Conservation (phyloP, 768 basidiomycete genomes). For the Lanmaoa rubissima region DNA sequence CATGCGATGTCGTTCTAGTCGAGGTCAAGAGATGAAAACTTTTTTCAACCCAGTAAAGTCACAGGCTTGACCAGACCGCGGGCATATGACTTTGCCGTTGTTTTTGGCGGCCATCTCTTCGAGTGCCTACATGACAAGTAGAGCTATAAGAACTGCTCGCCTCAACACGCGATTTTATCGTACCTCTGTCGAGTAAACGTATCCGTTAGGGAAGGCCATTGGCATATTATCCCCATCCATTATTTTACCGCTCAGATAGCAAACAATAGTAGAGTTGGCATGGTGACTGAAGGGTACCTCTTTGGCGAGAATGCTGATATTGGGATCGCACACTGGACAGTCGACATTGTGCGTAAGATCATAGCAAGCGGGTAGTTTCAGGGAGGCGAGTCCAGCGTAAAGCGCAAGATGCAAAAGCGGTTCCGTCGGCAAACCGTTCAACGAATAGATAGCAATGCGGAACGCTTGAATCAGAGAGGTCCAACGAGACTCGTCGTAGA, state of each 20-base stretch:
- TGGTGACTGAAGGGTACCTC: slow-evolving; percentile 94
- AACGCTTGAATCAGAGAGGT: slow-evolving; percentile 68
- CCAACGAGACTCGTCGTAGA: slow-evolving; percentile 87
- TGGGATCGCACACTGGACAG: slow-evolving; percentile 88
- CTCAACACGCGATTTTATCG: slow-evolving; percentile 26
- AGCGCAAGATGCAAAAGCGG: slow-evolving; percentile 85
- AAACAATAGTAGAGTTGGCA: slow-evolving; percentile 93
- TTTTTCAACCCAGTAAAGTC: slow-evolving; percentile 70
- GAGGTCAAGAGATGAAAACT: slow-evolving; percentile 82
- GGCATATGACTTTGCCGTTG: slow-evolving; percentile 80
- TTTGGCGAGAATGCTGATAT: slow-evolving; percentile 70
- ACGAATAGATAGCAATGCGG: slow-evolving; percentile 79
- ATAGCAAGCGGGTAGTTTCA: slow-evolving; percentile 88
- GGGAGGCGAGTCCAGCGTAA: slow-evolving; percentile 86
- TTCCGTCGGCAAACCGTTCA: slow-evolving; percentile 85
- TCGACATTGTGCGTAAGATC: slow-evolving; percentile 68
- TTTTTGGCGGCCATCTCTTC: slow-evolving; percentile 85
- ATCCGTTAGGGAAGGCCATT: slow-evolving; percentile 86
- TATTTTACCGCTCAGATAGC: slow-evolving; percentile 84
- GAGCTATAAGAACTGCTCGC: slow-evolving; percentile 13
- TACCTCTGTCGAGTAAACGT: slow-evolving; percentile 93
- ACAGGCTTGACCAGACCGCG: slow-evolving; percentile 64
- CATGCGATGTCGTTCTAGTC: background rate
- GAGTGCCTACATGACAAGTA: slow-evolving; percentile 55
- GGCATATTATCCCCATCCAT: slow-evolving; percentile 96